A percentile compares a stretch with the other conserved stretches of the same genome.
These are phyloP conservation scores for Ophiosphaerella herpotricha DNA, from an alignment of 2,329 filamentous ascomycete species.

Conservation along the genomic window DNA sequence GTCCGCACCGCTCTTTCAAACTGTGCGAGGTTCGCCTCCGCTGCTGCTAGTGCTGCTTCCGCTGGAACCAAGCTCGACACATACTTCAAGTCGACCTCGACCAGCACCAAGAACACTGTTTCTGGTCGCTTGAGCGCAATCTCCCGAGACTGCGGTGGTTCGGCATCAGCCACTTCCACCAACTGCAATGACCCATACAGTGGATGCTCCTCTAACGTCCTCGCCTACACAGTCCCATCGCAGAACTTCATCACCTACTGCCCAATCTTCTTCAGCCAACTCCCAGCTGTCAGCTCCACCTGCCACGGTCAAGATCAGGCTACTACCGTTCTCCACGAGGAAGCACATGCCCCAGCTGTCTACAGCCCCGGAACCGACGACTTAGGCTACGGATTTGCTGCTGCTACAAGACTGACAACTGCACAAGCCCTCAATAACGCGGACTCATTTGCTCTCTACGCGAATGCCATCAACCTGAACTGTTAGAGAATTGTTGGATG, in stretches of 20 bases:
- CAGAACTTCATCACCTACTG: conserved; percentile 65
- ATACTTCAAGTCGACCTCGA: conserved; percentile 66
- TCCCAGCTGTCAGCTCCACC: conserved; percentile 54
- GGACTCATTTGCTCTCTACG: conserved; percentile 63
- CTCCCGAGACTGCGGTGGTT: conserved; percentile 60
- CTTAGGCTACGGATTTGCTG: conserved; percentile 60
- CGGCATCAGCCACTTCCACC: conserved; percentile 56
- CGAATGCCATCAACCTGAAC: conserved; percentile 46
- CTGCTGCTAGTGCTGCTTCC: conserved; percentile 54
- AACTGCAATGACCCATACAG: conserved; percentile 64
- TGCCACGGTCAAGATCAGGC: conserved; percentile 71
- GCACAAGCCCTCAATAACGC: conserved; percentile 64
- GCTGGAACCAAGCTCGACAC: conserved; percentile 59
- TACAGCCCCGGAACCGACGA: conserved; percentile 62
- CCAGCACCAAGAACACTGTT: conserved; percentile 49
- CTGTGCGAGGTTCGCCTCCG: conserved; percentile 58
- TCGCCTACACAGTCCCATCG: conserved; percentile 66
- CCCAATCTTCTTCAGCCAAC: conserved; percentile 60
- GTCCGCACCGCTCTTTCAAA: conserved; percentile 59
- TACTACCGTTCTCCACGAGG: conserved; percentile 68
- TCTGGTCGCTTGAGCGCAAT: conserved; percentile 46
- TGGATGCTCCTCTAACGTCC: conserved; percentile 54
- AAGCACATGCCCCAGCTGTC: conserved; percentile 63
- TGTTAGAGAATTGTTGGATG: neutral
- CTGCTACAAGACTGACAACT: conserved; percentile 51